Evolutionary conservation across 208 protist genomes (phyloP).

Genomic region (Porcisia deanei): DNA sequence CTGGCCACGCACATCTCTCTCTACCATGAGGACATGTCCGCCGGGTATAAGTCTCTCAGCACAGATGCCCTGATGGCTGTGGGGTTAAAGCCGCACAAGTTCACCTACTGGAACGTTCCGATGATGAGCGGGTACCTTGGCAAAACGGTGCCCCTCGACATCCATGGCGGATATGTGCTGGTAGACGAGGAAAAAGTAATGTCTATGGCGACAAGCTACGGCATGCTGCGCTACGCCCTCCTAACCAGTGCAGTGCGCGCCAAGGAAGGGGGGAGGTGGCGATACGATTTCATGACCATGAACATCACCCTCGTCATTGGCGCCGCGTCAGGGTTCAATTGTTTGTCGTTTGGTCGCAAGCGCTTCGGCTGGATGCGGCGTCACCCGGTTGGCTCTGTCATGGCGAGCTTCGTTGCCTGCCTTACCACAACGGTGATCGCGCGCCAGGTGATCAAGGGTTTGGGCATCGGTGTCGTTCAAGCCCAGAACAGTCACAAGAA

Average conservation of each 20-base stretch:
- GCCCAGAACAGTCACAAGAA: conserved; percentile 74
- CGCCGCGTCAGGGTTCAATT: conserved; percentile 37
- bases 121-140: conserved; percentile 70
- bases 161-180: conserved; percentile 77
- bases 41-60: conserved; percentile 47
- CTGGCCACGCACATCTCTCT: conserved; percentile 77
- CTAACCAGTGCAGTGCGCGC: conserved; percentile 65
- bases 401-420: conserved; percentile 36
- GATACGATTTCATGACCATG: conserved; percentile 85
- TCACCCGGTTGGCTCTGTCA: conserved; percentile 55
- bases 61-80: conserved; percentile 39
- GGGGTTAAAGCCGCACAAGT: conserved; percentile 46
- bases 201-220: conserved; percentile 56
- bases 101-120: conserved; percentile 74
- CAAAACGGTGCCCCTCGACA: conserved; percentile 68
- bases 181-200: conserved; percentile 67
- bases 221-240: conserved; percentile 73
- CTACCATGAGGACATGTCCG: conserved; percentile 75
- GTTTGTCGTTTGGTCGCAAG: conserved; percentile 49
- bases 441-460: conserved; percentile 46
- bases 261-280: conserved; percentile 70
- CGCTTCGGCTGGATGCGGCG: conserved; percentile 65
- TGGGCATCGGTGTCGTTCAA: conserved; percentile 71
- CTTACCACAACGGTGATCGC: conserved; percentile 41
- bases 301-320: conserved; percentile 68